Conservation (phyloP, 129 eudicot genomes). For the Pseudognaphalium luteoalbum region DNA sequence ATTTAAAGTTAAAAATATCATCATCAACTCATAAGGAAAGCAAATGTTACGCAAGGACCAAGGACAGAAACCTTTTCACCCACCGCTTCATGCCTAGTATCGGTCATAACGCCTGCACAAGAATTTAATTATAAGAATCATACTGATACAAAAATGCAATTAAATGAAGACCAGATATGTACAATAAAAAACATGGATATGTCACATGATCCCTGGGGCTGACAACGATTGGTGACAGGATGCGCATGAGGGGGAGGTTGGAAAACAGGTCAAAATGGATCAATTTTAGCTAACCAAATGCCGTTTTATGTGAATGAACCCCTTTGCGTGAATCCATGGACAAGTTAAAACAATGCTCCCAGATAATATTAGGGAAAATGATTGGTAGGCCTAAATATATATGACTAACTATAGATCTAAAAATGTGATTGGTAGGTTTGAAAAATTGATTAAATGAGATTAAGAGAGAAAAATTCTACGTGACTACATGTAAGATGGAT, state of each 20-base stretch:
- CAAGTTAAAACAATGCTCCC: neutral
- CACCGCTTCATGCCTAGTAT: conserved; percentile 6
- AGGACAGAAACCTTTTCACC: conserved; percentile 15
- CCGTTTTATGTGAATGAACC: neutral
- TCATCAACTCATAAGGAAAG: neutral
- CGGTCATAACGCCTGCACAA: conserved; percentile 33
- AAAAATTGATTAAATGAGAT: too few relatives aligned
- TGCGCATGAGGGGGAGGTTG: neutral
- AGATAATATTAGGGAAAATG: neutral
- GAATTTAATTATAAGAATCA: neutral
- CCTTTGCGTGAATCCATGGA: neutral
- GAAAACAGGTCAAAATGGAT: neutral
- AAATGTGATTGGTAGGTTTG: too few relatives aligned
- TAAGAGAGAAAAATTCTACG: too few relatives aligned
- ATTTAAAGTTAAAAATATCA: conserved; percentile 2
- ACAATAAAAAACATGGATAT: too few relatives aligned
- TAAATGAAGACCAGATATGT: neutral
- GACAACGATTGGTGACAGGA: neutral
- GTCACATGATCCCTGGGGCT: neutral
- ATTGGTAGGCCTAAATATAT: too few relatives aligned
- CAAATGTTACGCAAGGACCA: conserved; percentile 12
- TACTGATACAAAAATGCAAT: neutral
- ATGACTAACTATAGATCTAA: too few relatives aligned
- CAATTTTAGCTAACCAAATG: neutral
- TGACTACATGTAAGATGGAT: neutral